Conservation (phyloP, 2,329 filamentous ascomycete genomes). For the Aspergillus puulaauensis region DNA sequence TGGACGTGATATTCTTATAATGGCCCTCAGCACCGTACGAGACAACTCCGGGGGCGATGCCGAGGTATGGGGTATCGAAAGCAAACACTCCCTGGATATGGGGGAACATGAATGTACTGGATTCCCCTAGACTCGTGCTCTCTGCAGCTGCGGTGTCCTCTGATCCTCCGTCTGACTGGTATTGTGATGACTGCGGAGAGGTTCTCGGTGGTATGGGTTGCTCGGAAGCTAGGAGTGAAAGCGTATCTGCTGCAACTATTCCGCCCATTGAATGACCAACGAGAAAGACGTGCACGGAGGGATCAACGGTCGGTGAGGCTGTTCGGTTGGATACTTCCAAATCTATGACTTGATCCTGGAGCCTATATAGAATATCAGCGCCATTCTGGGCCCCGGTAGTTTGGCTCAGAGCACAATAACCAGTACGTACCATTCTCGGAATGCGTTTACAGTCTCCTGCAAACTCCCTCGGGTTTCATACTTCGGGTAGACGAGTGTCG, state of each 20-base stretch:
- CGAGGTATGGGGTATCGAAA: constrained; percentile 85
- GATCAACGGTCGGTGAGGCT: constrained; percentile 80
- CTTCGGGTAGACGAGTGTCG: constrained; percentile 47
- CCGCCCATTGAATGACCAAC: constrained; percentile 90
- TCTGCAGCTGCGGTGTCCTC: constrained; percentile 11
- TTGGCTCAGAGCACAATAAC: not conserved
- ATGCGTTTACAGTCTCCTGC: constrained; percentile 44
- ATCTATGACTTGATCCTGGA: constrained; percentile 90
- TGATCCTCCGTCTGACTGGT: constrained; percentile 1
- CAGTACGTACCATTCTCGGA: constrained; percentile 48
- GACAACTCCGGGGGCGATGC: constrained; percentile 51
- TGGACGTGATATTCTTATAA: constrained; percentile 70
- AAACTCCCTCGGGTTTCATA: constrained; percentile 52
- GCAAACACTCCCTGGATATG: constrained; percentile 87
- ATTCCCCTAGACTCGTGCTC: constrained; percentile 25
- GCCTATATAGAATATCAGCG: constrained; percentile 50
- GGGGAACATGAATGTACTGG: constrained; percentile 74
- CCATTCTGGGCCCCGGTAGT: not conserved
- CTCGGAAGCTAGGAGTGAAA: constrained; percentile 72
- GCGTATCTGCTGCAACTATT: constrained; percentile 87
- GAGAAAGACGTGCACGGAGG: constrained; percentile 77
- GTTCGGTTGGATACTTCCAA: constrained; percentile 81
- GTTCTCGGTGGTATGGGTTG: constrained; percentile 47
- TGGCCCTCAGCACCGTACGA: constrained; percentile 73
- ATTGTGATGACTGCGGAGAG: constrained; percentile 25